A percentile compares a stretch with the other conserved stretches of the same genome.
Conservation (phyloP, 164 flowering plant genomes). For the Chloranthus sessilifolius region DNA sequence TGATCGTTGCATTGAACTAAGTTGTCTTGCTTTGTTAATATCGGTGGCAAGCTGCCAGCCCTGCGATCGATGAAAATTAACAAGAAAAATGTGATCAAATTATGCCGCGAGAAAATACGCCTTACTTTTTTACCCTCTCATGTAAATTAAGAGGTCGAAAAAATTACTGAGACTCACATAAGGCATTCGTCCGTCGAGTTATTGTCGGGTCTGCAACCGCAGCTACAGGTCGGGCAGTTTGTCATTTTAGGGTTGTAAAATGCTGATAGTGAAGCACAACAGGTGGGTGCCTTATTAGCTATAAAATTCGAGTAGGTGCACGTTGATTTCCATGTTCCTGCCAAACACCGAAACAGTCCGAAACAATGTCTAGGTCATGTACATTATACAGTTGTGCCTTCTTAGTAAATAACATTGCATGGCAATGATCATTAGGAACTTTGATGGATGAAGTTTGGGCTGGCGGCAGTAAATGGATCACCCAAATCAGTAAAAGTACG, state of each 20-base stretch:
- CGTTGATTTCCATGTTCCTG: slow-evolving; percentile 73
- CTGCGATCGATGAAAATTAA: neutral
- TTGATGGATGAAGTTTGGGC: no score
- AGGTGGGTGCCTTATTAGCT: slow-evolving; percentile 44
- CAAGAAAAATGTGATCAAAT: neutral
- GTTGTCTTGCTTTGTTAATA: neutral
- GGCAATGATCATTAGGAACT: no score
- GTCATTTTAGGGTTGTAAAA: slow-evolving; percentile 52
- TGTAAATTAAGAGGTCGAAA: neutral
- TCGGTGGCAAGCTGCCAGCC: neutral
- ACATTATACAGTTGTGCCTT: no score
- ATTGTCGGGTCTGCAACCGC: slow-evolving; percentile 46
- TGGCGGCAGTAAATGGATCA: no score
- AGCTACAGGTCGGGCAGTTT: slow-evolving; percentile 56
- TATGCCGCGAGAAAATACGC: neutral
- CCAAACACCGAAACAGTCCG: no score
- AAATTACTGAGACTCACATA: slow-evolving; percentile 24
- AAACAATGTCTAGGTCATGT: no score
- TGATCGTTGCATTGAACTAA: slow-evolving; percentile 53
- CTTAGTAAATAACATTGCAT: no score
- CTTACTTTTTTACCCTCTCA: no score
- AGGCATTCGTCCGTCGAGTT: slow-evolving; percentile 23
- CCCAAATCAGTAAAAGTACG: no score
- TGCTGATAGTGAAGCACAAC: slow-evolving; percentile 70
- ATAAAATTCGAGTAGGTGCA: slow-evolving; percentile 59